These are phyloP conservation scores for Trichophyton simii DNA, from an alignment of 2,329 filamentous ascomycete genomes.

Conservation along the genomic window DNA sequence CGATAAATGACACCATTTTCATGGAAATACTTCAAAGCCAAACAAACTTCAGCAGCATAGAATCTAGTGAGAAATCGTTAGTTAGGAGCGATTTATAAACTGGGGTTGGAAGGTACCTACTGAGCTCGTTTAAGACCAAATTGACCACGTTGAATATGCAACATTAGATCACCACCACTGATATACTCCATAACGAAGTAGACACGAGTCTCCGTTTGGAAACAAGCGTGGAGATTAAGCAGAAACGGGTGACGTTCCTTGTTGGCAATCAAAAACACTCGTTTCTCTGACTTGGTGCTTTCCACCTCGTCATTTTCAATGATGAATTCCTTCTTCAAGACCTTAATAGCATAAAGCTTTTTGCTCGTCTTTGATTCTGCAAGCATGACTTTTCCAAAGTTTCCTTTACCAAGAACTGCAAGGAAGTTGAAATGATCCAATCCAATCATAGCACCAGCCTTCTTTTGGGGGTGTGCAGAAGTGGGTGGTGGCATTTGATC, in stretches of 20 bases:
- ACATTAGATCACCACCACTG: conserved; percentile 94
- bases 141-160: conserved; percentile 93
- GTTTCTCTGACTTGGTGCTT: conserved; percentile 92
- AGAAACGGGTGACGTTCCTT: conserved; percentile 94
- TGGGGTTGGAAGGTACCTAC: conserved; percentile 41
- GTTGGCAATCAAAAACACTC: conserved; percentile 93
- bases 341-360: conserved; percentile 94
- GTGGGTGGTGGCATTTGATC: conserved; percentile 7
- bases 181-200: conserved; percentile 99
- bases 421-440: conserved; percentile 99
- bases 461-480: conserved; percentile 20
- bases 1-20: conserved; percentile 97
- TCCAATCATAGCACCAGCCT: conserved; percentile 49
- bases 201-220: conserved; percentile 95
- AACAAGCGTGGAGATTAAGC: conserved; percentile 89
- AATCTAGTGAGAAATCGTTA: conserved; percentile 46
- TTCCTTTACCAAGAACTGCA: conserved; percentile 93
- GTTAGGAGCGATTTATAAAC: neutral
- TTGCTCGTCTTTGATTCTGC: conserved; percentile 89
- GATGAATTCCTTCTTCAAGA: conserved; percentile 99
- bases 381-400: conserved; percentile 99
- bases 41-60: conserved; percentile 92
- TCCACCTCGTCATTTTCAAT: conserved; percentile 99
- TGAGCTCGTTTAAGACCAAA: conserved; percentile 94
- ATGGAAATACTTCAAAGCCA: conserved; percentile 97